These are phyloP conservation scores for Aegilops tauschii DNA, from an alignment of 176 grass and related monocot genomes.

Conservation along the genomic window DNA sequence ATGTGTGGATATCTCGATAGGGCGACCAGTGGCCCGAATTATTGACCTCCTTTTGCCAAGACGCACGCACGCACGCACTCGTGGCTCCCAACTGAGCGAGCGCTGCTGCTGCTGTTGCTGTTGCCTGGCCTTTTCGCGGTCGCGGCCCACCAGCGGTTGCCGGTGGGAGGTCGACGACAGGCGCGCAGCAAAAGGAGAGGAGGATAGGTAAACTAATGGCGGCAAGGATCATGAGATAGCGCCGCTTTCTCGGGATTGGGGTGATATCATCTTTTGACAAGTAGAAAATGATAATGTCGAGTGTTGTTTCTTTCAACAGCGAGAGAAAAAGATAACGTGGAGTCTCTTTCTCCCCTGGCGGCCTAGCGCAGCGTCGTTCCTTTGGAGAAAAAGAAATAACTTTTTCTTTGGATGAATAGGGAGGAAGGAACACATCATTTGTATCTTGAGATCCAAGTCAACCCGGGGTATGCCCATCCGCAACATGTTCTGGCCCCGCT, in stretches of 20 bases:
- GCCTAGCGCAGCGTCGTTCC: neutral
- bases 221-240: slow-evolving; percentile 28
- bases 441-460: neutral
- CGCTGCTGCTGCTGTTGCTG: neutral
- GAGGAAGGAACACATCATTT: neutral
- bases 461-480: neutral
- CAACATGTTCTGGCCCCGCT: no score
- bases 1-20: slow-evolving; percentile 29
- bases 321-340: neutral
- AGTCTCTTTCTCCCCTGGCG: neutral
- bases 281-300: neutral
- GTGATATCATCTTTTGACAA: neutral
- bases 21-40: slow-evolving; percentile 24
- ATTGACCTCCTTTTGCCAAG: neutral
- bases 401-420: neutral
- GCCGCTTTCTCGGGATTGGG: slow-evolving; percentile 1
- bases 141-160: slow-evolving; percentile 20
- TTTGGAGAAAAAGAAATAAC: neutral
- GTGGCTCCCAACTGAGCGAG: slow-evolving; percentile 19
- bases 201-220: slow-evolving; percentile 24
- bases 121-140: neutral
- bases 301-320: neutral
- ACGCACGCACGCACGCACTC: neutral
- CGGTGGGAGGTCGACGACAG: slow-evolving; percentile 39
- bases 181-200: neutral